phyloP scores from a whole-genome alignment of 257 asterid species.

The Striga asiatica region DNA sequence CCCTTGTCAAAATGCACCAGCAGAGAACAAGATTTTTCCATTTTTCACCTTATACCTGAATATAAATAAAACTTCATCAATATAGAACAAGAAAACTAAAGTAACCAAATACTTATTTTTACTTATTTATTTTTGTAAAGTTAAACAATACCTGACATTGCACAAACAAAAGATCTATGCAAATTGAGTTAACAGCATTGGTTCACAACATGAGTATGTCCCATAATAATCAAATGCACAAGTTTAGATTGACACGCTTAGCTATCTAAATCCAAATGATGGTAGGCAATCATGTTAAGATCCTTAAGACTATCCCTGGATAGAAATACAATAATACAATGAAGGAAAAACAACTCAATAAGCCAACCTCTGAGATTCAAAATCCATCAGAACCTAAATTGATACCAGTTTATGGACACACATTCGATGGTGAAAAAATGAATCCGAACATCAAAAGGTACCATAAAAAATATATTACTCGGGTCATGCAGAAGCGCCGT shows the following conservation, averaged over 20 bases:
- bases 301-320: background rate
- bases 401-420: background rate
- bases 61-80: background rate
- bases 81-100: background rate
- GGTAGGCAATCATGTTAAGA: background rate
- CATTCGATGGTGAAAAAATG: background rate
- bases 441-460: background rate
- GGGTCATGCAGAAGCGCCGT: background rate
- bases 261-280: background rate
- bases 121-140: background rate
- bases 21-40: conserved; percentile 90
- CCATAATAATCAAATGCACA: background rate
- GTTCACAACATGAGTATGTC: background rate
- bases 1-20: conserved; percentile 91
- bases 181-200: background rate
- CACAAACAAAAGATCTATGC: background rate
- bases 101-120: background rate
- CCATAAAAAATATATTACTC: background rate
- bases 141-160: background rate
- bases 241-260: background rate
- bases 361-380: conserved; percentile 2
- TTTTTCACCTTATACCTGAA: conserved; percentile 27
- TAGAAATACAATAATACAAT: background rate
- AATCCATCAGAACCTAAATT: background rate
- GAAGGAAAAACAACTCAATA: background rate